phyloP scores from a whole-genome alignment of 1,139 yeast genomes.

The Kodamaea suecica region DNA sequence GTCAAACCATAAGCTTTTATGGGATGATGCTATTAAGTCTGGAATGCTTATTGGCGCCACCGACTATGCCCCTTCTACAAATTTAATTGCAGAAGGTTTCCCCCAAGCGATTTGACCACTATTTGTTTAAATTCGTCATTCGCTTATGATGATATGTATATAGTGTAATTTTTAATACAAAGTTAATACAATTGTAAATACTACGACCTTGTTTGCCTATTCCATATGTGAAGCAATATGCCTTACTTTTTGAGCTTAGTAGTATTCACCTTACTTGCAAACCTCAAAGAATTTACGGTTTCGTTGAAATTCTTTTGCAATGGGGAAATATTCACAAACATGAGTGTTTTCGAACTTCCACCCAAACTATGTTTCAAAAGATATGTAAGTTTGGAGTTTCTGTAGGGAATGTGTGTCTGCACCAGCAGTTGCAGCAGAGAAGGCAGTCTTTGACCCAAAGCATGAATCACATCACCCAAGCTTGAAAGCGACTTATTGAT shows the following conservation, averaged over 20 bases:
- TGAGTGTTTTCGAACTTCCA: slow-evolving; percentile 84
- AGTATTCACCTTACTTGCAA: slow-evolving; percentile 78
- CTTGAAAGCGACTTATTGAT: slow-evolving; percentile 87
- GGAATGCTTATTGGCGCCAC: slow-evolving; percentile 40
- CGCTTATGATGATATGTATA: slow-evolving; percentile 6
- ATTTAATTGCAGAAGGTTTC: slow-evolving; percentile 8
- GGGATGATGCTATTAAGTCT: slow-evolving; percentile 43
- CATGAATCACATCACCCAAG: slow-evolving; percentile 84
- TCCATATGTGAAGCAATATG: slow-evolving; percentile 1
- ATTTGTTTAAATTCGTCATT: background rate
- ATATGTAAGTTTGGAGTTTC: slow-evolving; percentile 70
- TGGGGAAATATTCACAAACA: slow-evolving; percentile 92
- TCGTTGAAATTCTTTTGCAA: slow-evolving; percentile 61
- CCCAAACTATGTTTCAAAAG: slow-evolving; percentile 79
- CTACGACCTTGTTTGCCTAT: no score
- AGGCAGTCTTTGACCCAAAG: slow-evolving; percentile 61
- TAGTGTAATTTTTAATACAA: slow-evolving; percentile 7
- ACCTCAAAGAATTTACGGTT: slow-evolving; percentile 78
- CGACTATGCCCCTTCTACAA: slow-evolving; percentile 28
- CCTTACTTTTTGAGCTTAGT: slow-evolving; percentile 33
- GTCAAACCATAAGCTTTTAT: slow-evolving; percentile 36
- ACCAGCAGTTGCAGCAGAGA: no score
- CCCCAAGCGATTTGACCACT: background rate
- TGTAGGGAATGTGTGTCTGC: slow-evolving; percentile 45
- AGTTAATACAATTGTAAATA: slow-evolving; percentile 3